phyloP scores from a whole-genome alignment of 257 asterid species.

The Eucommia ulmoides region DNA sequence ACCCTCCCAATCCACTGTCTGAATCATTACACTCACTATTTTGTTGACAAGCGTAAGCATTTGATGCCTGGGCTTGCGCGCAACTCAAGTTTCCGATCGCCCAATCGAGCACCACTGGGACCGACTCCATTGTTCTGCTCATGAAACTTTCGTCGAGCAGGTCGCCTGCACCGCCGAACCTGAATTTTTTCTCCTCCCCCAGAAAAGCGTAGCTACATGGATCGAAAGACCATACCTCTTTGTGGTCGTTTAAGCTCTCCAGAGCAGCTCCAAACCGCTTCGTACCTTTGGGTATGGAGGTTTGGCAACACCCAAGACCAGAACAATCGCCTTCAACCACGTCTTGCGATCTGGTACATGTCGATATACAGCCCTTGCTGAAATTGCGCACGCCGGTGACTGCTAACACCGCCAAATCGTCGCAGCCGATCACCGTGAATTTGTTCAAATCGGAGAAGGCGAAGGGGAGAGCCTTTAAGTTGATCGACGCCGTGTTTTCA shows the following conservation, averaged over 20 bases:
- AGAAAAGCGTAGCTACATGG: constrained; percentile 25
- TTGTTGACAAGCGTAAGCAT: constrained; percentile 16
- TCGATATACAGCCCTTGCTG: constrained; percentile 9
- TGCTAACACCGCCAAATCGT: constrained; percentile 2
- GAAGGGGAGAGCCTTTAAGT: no score
- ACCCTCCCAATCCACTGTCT: constrained; percentile 20
- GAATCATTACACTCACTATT: constrained; percentile 22
- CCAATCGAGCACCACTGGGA: constrained; percentile 28
- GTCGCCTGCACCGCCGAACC: background rate
- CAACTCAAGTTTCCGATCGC: constrained; percentile 17
- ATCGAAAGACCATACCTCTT: background rate
- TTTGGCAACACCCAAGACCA: constrained; percentile 19
- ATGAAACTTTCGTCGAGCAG: constrained; percentile 4
- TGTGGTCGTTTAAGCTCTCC: constrained; percentile 2
- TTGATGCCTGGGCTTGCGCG: constrained; percentile 1
- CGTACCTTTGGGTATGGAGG: constrained; percentile 8
- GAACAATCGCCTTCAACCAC: constrained; percentile 13
- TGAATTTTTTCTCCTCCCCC: constrained; percentile 7
- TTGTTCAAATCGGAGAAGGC: constrained; percentile 11
- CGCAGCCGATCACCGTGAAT: constrained; percentile 26
- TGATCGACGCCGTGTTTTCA: background rate
- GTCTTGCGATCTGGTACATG: constrained; percentile 1
- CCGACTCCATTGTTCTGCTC: constrained; percentile 10
- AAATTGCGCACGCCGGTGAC: constrained; percentile 2
- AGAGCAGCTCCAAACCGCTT: background rate